These are phyloP conservation scores for Globisporangium heterothallicum DNA, from an alignment of 352 stramenopile species.

Conservation along the genomic window DNA sequence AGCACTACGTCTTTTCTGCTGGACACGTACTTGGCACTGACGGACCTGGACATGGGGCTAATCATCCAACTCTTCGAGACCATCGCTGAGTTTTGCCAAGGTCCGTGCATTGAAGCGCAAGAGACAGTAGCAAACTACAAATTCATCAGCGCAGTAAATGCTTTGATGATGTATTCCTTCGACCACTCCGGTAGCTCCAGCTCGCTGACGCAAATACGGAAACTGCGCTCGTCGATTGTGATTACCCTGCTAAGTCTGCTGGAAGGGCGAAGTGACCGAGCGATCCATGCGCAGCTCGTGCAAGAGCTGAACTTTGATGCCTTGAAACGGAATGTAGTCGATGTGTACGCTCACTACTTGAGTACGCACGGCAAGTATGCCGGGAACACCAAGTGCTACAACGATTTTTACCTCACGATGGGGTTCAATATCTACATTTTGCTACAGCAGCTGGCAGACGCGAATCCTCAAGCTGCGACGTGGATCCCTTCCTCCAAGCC, in stretches of 20 bases:
- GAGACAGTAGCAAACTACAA: conserved; percentile 71
- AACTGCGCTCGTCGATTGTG: conserved; percentile 49
- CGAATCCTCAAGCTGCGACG: conserved; percentile 26
- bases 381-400: conserved; percentile 51
- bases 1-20: conserved; percentile 60
- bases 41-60: conserved; percentile 42
- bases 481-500: conserved; percentile 31
- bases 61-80: conserved; percentile 73
- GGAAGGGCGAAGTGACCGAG: conserved; percentile 48
- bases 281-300: conserved; percentile 59
- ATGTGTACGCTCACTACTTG: conserved; percentile 51
- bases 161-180: conserved; percentile 54
- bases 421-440: conserved; percentile 79
- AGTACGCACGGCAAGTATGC: conserved; percentile 32
- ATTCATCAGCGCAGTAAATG: conserved; percentile 71
- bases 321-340: conserved; percentile 53
- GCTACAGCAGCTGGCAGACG: conserved; percentile 57
- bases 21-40: conserved; percentile 48
- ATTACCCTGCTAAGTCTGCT: conserved; percentile 59
- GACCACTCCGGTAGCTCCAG: conserved; percentile 16
- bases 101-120: conserved; percentile 63
- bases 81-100: conserved; percentile 77
- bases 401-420: conserved; percentile 65
- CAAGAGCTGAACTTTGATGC: conserved; percentile 74
- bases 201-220: conserved; percentile 16